These are phyloP conservation scores for Omphalotus olearius DNA, from an alignment of 1,284 basidiomycete genomes.

Conservation along the genomic window DNA sequence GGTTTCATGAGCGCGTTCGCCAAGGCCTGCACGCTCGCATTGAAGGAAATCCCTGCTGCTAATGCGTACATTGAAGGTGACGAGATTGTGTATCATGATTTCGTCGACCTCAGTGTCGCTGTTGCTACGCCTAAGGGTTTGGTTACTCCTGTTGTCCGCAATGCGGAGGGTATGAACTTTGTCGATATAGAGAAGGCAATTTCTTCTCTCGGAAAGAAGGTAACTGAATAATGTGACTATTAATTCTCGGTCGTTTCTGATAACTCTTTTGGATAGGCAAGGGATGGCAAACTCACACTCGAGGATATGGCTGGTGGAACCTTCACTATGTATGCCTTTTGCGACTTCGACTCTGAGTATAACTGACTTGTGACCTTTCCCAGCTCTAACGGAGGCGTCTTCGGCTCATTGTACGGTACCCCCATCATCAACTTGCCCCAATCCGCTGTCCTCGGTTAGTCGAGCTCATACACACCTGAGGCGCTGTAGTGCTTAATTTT, in stretches of 20 bases:
- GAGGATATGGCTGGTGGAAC: constrained; percentile 97
- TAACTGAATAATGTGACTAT: constrained; percentile 21
- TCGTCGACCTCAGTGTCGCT: constrained; percentile 91
- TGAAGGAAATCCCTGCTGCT: constrained; percentile 91
- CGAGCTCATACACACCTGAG: no score
- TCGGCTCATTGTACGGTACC: constrained; percentile 94
- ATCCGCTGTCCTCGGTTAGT: constrained; percentile 69
- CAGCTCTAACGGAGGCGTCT: constrained; percentile 98
- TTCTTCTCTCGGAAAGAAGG: constrained; percentile 87
- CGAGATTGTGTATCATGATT: constrained; percentile 94
- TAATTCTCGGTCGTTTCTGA: constrained; percentile 6
- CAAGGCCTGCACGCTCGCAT: constrained; percentile 80
- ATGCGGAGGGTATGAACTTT: constrained; percentile 84
- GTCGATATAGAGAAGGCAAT: constrained; percentile 94
- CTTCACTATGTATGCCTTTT: constrained; percentile 83
- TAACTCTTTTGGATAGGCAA: constrained; percentile 51
- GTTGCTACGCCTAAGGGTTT: constrained; percentile 97
- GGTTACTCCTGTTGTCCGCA: constrained; percentile 94
- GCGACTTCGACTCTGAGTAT: background rate
- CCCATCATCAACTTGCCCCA: constrained; percentile 98
- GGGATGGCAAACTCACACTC: constrained; percentile 91
- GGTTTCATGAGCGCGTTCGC: constrained; percentile 99
- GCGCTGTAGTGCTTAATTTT: background rate
- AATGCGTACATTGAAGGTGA: constrained; percentile 97
- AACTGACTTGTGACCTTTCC: background rate